Evolutionary conservation across 2,329 filamentous ascomycete species (phyloP).

Genomic region (Ophiosphaerella herpotricha): DNA sequence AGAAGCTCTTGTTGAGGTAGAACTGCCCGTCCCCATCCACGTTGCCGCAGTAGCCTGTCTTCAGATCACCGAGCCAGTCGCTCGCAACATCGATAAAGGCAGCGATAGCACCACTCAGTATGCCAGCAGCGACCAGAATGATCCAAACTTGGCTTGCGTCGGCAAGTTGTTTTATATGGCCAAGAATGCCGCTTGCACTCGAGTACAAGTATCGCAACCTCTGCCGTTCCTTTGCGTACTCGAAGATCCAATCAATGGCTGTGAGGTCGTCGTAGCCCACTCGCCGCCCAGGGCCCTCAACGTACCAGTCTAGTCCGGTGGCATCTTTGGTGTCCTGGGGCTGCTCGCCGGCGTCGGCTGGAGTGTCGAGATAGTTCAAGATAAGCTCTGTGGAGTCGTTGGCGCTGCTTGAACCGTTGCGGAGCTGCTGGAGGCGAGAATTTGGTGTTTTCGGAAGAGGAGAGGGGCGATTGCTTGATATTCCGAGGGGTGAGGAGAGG

Average conservation of each 20-base stretch:
- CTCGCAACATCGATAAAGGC: constrained; percentile 88
- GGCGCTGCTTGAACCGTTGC: constrained; percentile 16
- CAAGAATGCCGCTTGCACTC: constrained; percentile 70
- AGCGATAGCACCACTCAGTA: constrained; percentile 81
- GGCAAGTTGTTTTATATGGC: constrained; percentile 71
- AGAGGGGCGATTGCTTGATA: constrained; percentile 33
- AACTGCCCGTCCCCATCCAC: constrained; percentile 80
- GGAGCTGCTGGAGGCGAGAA: constrained; percentile 28
- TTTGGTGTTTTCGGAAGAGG: constrained; percentile 34
- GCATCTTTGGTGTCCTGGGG: constrained; percentile 52
- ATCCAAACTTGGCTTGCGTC: constrained; percentile 93
- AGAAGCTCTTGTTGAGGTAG: constrained; percentile 89
- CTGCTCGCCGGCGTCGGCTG: constrained; percentile 44
- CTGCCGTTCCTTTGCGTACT: constrained; percentile 95
- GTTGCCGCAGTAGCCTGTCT: constrained; percentile 83
- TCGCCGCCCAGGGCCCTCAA: constrained; percentile 83
- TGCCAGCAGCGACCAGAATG: constrained; percentile 81
- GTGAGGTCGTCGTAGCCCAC: constrained; percentile 96
- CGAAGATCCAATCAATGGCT: constrained; percentile 99
- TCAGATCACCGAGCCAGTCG: constrained; percentile 92
- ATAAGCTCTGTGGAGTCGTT: constrained; percentile 46
- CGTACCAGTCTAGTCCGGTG: constrained; percentile 74
- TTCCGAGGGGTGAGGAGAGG: constrained; percentile 47
- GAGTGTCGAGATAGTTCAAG: constrained; percentile 48
- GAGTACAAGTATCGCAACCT: constrained; percentile 77